Evolutionary conservation across 2,329 filamentous ascomycete species (phyloP), one percentile per base, ranked within the genome.

Genomic region (Fusarium luffae): DNA sequence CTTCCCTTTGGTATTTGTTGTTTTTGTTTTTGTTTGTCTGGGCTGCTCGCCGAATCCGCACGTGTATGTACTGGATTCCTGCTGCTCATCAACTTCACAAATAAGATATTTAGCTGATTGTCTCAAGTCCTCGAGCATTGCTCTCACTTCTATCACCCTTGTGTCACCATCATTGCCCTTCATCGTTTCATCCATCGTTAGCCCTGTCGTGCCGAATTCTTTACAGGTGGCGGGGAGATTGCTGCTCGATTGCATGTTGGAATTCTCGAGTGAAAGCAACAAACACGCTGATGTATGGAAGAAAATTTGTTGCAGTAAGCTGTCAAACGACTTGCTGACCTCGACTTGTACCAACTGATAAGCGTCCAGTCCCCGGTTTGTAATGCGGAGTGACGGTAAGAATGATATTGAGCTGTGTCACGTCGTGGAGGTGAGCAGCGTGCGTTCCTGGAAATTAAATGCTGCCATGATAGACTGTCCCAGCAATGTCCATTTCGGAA

Each of bases 391-490:
- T 37, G 34, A 37, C 34, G 34, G 34, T 3, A 37, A 12, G 34
- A 2, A 37, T 4, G 3, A 37, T 37, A 37, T 12, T 18, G 18
- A 37, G 18, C 34, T n/a, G 2, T 37, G 18, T 12, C 34, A n/a
- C 10, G 18, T 12, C 18, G 3, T 37, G 18, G 10, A 37, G 3
- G 34, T n/a, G 18, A 37, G 34, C 3, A 37, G 34, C 12, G 9
- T n/a, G 0, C 18, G 4, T 11, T 4, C 10, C 3, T 37, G 18
- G 12, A 12, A n/a, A 37, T 37, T 4, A 11, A 37, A 37, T 3
- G 10, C 3, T 37, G 5, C 18, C 18, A 7, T 37, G 0, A 1
- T 37, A n/a, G 18, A n/a, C 18, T 37, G 34, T 12, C 10, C 0
- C 18, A 37, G 34, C n/a, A n/a, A n/a, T 2, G 10, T 11, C 18